phyloP scores from a whole-genome alignment of 352 stramenopile species.

The Pythium rhizo-oryzae region DNA sequence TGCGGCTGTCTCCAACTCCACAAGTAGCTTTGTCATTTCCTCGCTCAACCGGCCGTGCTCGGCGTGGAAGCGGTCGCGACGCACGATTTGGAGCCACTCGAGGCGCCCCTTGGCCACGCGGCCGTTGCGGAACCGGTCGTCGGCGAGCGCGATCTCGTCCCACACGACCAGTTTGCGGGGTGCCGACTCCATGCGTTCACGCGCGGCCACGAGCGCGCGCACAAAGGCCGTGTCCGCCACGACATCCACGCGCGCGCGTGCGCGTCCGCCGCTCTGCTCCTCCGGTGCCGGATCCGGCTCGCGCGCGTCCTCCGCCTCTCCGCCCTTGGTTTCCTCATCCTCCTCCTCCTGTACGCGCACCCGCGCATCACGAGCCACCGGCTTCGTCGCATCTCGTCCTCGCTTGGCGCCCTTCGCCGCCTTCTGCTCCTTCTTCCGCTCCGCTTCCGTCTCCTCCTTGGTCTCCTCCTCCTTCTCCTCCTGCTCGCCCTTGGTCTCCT shows the following conservation, averaged over 20 bases:
- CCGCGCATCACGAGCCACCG: too few relatives aligned
- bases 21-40: background rate
- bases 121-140: constrained; percentile 1
- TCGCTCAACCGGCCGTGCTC: constrained; percentile 3
- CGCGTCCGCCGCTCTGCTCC: background rate
- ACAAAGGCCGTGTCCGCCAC: background rate
- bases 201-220: background rate
- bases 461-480: too few relatives aligned
- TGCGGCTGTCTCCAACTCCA: background rate
- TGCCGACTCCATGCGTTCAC: constrained; percentile 6
- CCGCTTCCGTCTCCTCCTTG: background rate
- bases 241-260: background rate
- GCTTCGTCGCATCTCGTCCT: too few relatives aligned
- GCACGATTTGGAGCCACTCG: constrained; percentile 17
- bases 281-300: background rate
- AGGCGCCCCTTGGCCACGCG: constrained; percentile 1
- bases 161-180: constrained; percentile 10
- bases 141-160: constrained; percentile 7
- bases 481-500: background rate
- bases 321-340: too few relatives aligned
- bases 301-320: background rate
- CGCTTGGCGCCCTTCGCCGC: background rate
- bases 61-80: constrained; percentile 4
- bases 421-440: background rate
- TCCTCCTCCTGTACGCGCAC: too few relatives aligned